These are phyloP conservation scores for Fusarium subtropicale DNA, from an alignment of 2,329 filamentous ascomycete genomes.

Conservation along the genomic window DNA sequence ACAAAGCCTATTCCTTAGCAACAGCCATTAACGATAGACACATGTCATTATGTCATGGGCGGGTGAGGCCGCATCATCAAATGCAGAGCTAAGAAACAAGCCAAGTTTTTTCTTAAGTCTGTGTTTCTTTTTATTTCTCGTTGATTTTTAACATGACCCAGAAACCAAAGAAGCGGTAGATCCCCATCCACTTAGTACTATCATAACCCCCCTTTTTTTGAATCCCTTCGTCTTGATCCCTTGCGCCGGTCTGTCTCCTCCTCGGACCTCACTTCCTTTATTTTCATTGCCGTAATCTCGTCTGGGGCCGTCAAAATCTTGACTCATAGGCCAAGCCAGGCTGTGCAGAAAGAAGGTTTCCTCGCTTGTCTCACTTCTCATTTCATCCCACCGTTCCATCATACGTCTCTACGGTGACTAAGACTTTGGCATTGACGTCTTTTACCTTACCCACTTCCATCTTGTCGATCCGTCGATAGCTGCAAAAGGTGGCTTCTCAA, in stretches of 20 bases:
- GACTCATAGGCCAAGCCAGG: constrained; percentile 37
- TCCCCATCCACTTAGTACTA: neutral
- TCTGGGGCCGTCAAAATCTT: constrained; percentile 4
- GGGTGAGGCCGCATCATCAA: constrained; percentile 35
- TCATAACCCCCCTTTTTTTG: constrained; percentile 14
- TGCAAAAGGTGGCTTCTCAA: constrained; percentile 29
- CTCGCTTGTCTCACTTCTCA: constrained; percentile 22
- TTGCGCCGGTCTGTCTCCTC: neutral
- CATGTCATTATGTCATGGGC: constrained; percentile 40
- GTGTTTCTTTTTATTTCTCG: neutral
- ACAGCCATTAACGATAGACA: constrained; percentile 2
- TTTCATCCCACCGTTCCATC: constrained; percentile 20
- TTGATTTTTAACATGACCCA: neutral
- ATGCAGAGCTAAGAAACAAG: constrained; percentile 24
- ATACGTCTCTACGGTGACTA: constrained; percentile 18
- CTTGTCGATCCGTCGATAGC: constrained; percentile 34
- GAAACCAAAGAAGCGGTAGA: constrained; percentile 1
- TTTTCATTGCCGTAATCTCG: constrained; percentile 28
- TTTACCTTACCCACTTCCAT: constrained; percentile 27
- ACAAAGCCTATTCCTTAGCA: constrained; percentile 4
- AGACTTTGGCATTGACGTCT: neutral
- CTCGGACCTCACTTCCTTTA: constrained; percentile 4
- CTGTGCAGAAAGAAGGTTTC: constrained; percentile 30
- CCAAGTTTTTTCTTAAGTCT: constrained; percentile 12
- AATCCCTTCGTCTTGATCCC: neutral